Evolutionary conservation across 805 yeast species (phyloP).

Genomic region (Maudiozyma serrabonitensis): DNA sequence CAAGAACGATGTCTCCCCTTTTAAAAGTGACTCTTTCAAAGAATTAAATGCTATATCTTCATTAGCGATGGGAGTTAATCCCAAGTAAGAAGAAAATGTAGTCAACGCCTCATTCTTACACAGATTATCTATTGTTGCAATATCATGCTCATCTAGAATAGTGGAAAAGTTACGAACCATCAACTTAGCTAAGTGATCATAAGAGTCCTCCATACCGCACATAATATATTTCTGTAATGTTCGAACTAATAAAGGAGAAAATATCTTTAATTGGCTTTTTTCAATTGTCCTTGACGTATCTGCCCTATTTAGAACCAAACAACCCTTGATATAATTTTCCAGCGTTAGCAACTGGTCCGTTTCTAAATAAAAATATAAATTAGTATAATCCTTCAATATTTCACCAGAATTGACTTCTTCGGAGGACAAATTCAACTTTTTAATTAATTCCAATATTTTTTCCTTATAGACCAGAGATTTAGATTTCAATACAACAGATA

Average conservation of each 20-base stretch:
- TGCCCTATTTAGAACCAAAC: background rate
- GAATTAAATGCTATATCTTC: background rate
- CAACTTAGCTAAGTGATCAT: background rate
- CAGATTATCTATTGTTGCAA: constrained; percentile 5
- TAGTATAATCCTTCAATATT: constrained; percentile 4
- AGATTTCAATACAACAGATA: constrained; percentile 8
- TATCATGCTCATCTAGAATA: constrained; percentile 9
- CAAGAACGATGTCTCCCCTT: background rate
- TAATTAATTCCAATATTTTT: background rate
- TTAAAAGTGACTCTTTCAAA: background rate
- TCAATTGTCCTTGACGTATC: background rate
- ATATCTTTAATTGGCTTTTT: background rate
- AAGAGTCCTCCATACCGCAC: constrained; percentile 3
- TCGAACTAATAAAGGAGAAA: constrained; percentile 5
- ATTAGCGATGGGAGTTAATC: background rate
- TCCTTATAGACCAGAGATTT: constrained; percentile 11
- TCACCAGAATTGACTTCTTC: too few relatives aligned
- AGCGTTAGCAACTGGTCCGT: constrained; percentile 16
- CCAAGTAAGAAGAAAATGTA: background rate
- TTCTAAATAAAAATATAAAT: constrained; percentile 15
- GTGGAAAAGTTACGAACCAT: background rate
- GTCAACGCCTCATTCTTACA: constrained; percentile 10
- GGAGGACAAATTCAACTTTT: background rate
- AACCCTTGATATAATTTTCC: constrained; percentile 1
- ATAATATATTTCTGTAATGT: constrained; percentile 2